Percentiles rank a stretch among this genome's conserved stretches.
phyloP scores from a whole-genome alignment of 345 rosid genomes.

The Ceriops zippeliana region DNA sequence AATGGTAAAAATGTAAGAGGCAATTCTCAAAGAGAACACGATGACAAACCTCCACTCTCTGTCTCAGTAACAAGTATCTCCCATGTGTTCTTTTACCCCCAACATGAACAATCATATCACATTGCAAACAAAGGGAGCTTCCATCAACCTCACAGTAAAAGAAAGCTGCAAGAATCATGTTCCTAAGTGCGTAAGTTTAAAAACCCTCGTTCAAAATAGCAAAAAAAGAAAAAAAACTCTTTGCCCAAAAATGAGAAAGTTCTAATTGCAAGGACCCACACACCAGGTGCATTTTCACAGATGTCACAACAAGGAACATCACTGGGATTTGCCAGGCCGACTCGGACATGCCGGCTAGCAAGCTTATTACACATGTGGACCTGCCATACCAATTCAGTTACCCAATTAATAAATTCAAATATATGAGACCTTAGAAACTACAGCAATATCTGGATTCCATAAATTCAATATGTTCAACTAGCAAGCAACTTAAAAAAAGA shows the following conservation, averaged over 20 bases:
- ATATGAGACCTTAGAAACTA: not conserved
- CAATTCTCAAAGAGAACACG: not conserved
- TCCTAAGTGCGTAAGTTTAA: constrained; percentile 10
- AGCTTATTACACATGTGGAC: constrained; percentile 83
- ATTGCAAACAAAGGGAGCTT: constrained; percentile 76
- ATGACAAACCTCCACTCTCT: constrained; percentile 61
- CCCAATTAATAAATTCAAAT: not conserved
- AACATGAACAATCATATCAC: constrained; percentile 80
- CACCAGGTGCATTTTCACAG: constrained; percentile 81
- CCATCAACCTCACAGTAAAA: constrained; percentile 87
- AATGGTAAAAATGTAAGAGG: not conserved
- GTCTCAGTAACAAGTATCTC: constrained; percentile 67
- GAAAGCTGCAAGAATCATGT: constrained; percentile 50
- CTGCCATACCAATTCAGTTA: constrained; percentile 42
- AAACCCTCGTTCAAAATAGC: not conserved
- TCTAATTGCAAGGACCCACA: constrained; percentile 10
- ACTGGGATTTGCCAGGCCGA: constrained; percentile 67
- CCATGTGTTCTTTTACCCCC: constrained; percentile 75
- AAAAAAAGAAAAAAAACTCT: not conserved
- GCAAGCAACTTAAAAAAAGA: not conserved
- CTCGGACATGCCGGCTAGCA: constrained; percentile 78
- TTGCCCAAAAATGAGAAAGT: not conserved
- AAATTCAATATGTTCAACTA: not conserved
- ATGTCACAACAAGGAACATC: constrained; percentile 70
- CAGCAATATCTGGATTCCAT: not conserved